Conservation (phyloP, 495 filamentous ascomycete genomes). For the Neurospora sp. region DNA sequence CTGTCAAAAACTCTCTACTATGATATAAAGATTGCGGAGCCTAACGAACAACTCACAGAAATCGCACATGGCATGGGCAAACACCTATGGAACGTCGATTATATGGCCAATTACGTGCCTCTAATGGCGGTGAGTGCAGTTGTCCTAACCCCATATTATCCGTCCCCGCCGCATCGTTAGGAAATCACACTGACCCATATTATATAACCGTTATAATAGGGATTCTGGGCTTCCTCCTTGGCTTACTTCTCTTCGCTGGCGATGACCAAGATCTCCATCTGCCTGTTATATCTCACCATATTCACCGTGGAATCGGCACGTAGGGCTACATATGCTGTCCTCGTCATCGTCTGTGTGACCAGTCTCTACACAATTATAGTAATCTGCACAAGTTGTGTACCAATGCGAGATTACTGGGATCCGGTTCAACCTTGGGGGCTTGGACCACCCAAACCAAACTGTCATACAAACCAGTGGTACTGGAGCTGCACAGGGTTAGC, state of each 20-base stretch:
- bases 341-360: constrained; percentile 10
- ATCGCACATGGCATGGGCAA: constrained; percentile 12
- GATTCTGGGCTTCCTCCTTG: constrained; percentile 15
- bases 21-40: neutral
- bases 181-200: neutral
- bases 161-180: neutral
- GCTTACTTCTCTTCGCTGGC: constrained; percentile 9
- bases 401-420: constrained; percentile 23
- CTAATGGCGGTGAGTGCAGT: constrained; percentile 8
- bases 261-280: constrained; percentile 20
- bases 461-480: neutral
- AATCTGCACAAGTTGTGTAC: constrained; percentile 17
- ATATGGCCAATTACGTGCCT: neutral
- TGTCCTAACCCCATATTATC: neutral
- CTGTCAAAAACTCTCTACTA: neutral
- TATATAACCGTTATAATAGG: neutral
- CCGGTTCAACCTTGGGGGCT: constrained; percentile 1
- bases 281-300: constrained; percentile 18
- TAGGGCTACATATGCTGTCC: constrained; percentile 6
- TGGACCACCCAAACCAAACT: neutral
- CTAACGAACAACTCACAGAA: constrained; percentile 4
- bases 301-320: constrained; percentile 17
- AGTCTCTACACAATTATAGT: constrained; percentile 2
- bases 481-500: constrained; percentile 18
- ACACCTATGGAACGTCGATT: constrained; percentile 13